Evolutionary conservation across 352 stramenopile genomes (phyloP).

Genomic region (Peronospora destructor): DNA sequence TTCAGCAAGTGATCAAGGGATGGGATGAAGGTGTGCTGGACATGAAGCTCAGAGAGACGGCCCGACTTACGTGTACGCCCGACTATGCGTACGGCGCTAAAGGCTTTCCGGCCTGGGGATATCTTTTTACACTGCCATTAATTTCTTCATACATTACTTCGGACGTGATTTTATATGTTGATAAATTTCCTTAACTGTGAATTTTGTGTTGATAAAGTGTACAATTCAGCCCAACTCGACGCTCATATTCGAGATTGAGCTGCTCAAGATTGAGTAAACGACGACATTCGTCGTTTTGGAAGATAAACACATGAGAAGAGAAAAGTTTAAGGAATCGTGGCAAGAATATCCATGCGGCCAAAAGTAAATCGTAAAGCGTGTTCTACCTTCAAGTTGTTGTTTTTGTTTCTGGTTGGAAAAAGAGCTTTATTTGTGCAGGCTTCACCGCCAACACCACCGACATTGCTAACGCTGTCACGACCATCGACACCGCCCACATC

Average conservation of each 20-base stretch:
- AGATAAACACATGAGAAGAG: background rate
- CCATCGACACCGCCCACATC: conserved; percentile 9
- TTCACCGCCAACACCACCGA: conserved; percentile 19
- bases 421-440: too few species aligned
- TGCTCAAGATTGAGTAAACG: conserved; percentile 68
- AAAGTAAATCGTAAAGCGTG: too few species aligned
- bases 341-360: background rate
- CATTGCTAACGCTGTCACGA: conserved; percentile 16
- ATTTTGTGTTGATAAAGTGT: conserved; percentile 18
- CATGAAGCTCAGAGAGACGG: conserved; percentile 87
- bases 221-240: conserved; percentile 90
- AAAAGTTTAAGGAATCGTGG: background rate
- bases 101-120: conserved; percentile 92
- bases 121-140: conserved; percentile 36
- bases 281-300: background rate
- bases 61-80: conserved; percentile 88
- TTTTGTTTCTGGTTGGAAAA: too few species aligned
- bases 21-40: conserved; percentile 91
- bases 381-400: too few species aligned
- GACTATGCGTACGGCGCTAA: conserved; percentile 92
- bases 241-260: conserved; percentile 90
- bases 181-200: conserved; percentile 33
- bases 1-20: conserved; percentile 92
- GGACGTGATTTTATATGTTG: conserved; percentile 1
- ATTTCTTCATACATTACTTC: background rate